Base-by-base conservation (phyloP, 768 basidiomycete species). In the Mycena maculata region DNA sequence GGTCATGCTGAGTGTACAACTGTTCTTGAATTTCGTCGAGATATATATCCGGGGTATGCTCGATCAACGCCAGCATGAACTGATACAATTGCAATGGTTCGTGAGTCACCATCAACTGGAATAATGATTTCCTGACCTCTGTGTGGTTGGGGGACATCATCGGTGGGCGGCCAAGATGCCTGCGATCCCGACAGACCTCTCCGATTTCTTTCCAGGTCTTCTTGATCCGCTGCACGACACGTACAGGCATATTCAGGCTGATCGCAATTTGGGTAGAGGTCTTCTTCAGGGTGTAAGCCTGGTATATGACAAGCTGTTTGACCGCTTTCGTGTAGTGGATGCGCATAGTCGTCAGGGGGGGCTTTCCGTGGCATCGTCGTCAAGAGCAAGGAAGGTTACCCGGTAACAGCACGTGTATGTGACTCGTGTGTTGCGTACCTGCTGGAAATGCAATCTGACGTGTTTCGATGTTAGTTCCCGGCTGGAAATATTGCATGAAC, bases 201-300 rank as follows among this genome's bases (percentile, higher is more conserved):
- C 68, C 65, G 1, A 60, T 69, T 59, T 70, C 61, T 11, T 33
- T n/a, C 68, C 72, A 73, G 38, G 38, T 50, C 57, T 57, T 20
- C 41, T 50, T 39, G 58, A 67, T 28, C 8, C 53, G 53, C 27
- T 54, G 53, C 20, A 54, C 53, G 10, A 54, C 53, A n/a, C 53
- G 53, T 8, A 54, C 28, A 28, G 27, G 28, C 23, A 54, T 54
- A 23, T 54, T 23, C n/a, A 54, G 25, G 53, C 27, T 23, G 22
- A 54, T 54, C 8, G 53, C n/a, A 54, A 54, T 54, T n/a, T 23
- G 23, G 15, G 53, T 54, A 10, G 53, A 25, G 18, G 8, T 30
- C 25, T 54, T 54, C 10, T 28, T 28, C 11, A 54, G 53, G 10
- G 33, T 54, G 20, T 12, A 28, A 8, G 23, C 20, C 53, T 54